Evolutionary conservation across 208 protist genomes (phyloP).

Genomic region (Trypanosoma lewisi): DNA sequence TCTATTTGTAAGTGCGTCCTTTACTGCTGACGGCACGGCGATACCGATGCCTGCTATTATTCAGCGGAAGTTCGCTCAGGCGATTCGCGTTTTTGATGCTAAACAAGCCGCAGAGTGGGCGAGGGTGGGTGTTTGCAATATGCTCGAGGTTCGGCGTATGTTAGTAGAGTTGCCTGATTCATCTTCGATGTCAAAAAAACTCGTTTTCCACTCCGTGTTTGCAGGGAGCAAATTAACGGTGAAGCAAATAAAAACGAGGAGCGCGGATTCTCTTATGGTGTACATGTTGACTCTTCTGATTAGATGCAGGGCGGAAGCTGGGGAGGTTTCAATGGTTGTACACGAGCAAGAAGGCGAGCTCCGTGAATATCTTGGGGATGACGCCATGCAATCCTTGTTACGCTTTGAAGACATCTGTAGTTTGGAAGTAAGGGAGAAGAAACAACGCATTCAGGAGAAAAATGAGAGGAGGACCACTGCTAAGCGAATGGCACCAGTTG

Average conservation of each 20-base stretch:
- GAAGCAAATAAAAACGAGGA: not conserved
- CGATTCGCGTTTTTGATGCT: slow-evolving; percentile 21
- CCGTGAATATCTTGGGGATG: slow-evolving; percentile 8
- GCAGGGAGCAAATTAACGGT: not conserved
- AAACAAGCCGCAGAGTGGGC: slow-evolving; percentile 22
- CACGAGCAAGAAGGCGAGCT: slow-evolving; percentile 9
- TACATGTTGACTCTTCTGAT: slow-evolving; percentile 24
- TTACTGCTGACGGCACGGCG: slow-evolving; percentile 20
- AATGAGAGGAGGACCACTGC: not conserved
- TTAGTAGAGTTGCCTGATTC: not conserved
- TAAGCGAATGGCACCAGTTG: not conserved
- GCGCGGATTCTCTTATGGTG: slow-evolving; percentile 2
- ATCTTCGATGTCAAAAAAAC: not conserved
- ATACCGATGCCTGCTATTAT: slow-evolving; percentile 13
- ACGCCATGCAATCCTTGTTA: slow-evolving; percentile 19
- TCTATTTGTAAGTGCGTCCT: slow-evolving; percentile 18
- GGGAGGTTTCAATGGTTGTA: not conserved
- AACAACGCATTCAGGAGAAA: slow-evolving; percentile 13
- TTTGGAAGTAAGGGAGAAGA: slow-evolving; percentile 10
- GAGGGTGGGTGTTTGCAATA: slow-evolving; percentile 3
- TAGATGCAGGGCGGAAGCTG: slow-evolving; percentile 9
- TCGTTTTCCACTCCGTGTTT: slow-evolving; percentile 5
- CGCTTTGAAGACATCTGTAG: slow-evolving; percentile 13
- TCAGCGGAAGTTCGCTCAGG: slow-evolving; percentile 21
- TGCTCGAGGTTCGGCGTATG: not conserved